A percentile compares a stretch with the other conserved stretches of the same genome.
Conservation (phyloP, 179 eudicot species). For the Kewa caespitosa region DNA sequence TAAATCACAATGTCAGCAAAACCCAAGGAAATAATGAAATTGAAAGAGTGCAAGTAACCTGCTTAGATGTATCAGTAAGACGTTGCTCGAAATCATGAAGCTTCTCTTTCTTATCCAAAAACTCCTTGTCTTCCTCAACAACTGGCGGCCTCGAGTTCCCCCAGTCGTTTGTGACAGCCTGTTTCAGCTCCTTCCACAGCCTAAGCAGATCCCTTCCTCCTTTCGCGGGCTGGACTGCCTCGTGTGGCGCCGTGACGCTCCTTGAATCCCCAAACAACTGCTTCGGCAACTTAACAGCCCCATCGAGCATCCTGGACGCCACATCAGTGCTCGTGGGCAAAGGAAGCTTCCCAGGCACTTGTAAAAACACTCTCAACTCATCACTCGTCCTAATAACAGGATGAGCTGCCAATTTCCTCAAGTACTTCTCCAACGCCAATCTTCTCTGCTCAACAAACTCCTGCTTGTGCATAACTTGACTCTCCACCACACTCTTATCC, state of each 20-base stretch:
- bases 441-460: slow-evolving; percentile 94
- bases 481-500: slow-evolving; percentile 90
- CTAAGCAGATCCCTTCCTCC: slow-evolving; percentile 87
- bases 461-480: slow-evolving; percentile 96
- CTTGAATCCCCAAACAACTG: slow-evolving; percentile 72
- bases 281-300: slow-evolving; percentile 72
- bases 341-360: slow-evolving; percentile 82
- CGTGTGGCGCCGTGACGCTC: slow-evolving; percentile 52
- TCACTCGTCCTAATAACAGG: slow-evolving; percentile 76
- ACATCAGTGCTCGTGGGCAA: slow-evolving; percentile 65
- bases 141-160: slow-evolving; percentile 57
- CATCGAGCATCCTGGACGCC: slow-evolving; percentile 84
- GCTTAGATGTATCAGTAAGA: slow-evolving; percentile 69
- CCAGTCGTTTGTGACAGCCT: slow-evolving; percentile 80
- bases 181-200: slow-evolving; percentile 80
- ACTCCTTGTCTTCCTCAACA: slow-evolving; percentile 84
- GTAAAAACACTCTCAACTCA: slow-evolving; percentile 85
- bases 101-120: slow-evolving; percentile 77
- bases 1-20: slow-evolving; percentile 1
- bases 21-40: background rate
- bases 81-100: slow-evolving; percentile 63
- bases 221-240: slow-evolving; percentile 82
- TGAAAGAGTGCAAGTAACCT: slow-evolving; percentile 45
- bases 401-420: slow-evolving; percentile 64
- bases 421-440: slow-evolving; percentile 69